phyloP scores from a whole-genome alignment of 2,329 filamentous ascomycete species.

The Beauveria medogensis region DNA sequence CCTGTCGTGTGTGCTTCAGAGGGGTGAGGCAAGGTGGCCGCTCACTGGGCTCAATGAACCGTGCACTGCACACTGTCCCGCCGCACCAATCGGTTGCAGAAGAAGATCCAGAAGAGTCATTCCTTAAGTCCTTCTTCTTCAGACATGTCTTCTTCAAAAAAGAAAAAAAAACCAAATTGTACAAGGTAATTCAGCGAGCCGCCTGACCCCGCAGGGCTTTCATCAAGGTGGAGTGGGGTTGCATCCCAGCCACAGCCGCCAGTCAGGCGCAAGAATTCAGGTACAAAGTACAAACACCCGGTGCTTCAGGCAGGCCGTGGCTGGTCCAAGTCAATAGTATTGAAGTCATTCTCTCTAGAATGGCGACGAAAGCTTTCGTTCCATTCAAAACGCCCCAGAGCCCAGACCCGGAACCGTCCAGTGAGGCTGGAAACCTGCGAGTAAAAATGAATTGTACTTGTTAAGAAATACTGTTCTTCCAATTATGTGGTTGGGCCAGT shows the following conservation, averaged over 20 bases:
- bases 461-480: no score
- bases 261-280: not conserved
- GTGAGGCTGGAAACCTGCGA: no score
- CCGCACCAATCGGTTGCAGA: no score
- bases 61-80: not conserved
- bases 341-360: not conserved
- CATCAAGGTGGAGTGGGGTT: not conserved
- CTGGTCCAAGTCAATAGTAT: not conserved
- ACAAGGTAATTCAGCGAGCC: not conserved
- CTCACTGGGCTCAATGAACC: not conserved
- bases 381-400: not conserved
- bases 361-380: not conserved
- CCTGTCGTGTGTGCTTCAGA: slow-evolving; percentile 10
- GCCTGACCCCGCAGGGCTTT: not conserved
- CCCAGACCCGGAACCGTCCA: no score
- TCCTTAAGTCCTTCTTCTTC: no score
- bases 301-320: not conserved
- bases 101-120: no score
- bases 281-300: not conserved
- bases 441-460: no score
- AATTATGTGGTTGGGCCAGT: not conserved
- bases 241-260: not conserved
- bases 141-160: no score
- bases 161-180: not conserved
- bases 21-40: slow-evolving; percentile 8